A percentile compares a stretch with the other conserved stretches of the same genome.
These are phyloP conservation scores for Saturnispora halmiae DNA, from an alignment of 805 yeast genomes.

Conservation along the genomic window DNA sequence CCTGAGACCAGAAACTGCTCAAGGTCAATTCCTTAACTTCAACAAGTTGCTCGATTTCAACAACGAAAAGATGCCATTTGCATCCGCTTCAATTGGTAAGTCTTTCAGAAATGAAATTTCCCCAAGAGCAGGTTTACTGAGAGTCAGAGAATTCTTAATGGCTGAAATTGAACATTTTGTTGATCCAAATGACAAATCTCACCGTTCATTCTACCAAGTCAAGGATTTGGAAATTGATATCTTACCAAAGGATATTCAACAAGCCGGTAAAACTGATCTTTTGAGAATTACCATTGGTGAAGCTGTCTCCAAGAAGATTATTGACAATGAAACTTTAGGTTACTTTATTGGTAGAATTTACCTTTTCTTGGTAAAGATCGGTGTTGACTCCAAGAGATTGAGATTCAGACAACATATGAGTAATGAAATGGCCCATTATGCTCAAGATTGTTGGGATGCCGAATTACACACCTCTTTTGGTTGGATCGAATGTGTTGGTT, in stretches of 20 bases:
- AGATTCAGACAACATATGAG: conserved; percentile 98
- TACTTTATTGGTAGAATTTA: conserved; percentile 93
- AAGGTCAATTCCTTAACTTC: conserved; percentile 97
- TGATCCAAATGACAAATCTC: conserved; percentile 83
- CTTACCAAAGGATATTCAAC: conserved; percentile 81
- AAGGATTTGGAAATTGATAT: conserved; percentile 64
- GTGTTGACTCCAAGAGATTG: conserved; percentile 74
- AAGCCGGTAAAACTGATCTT: conserved; percentile 69
- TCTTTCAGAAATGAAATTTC: conserved; percentile 98
- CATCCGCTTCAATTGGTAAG: conserved; percentile 98
- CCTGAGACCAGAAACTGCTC: conserved; percentile 98
- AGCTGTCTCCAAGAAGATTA: conserved; percentile 80
- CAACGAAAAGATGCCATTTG: conserved; percentile 96
- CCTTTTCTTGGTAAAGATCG: conserved; percentile 74
- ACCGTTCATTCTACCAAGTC: conserved; percentile 70
- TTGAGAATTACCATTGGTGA: conserved; percentile 69
- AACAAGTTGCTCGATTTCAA: conserved; percentile 87
- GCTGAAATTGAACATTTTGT: conserved; percentile 99
- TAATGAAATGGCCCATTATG: conserved; percentile 99
- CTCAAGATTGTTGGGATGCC: conserved; percentile 99
- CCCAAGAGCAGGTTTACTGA: conserved; percentile 93
- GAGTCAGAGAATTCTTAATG: conserved; percentile 98
- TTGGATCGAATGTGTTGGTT: conserved; percentile 99
- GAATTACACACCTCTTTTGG: conserved; percentile 94
- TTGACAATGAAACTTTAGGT: conserved; percentile 95